These are phyloP conservation scores for Phaeotremella skinneri DNA, from an alignment of 768 basidiomycete species.

Conservation along the genomic window DNA sequence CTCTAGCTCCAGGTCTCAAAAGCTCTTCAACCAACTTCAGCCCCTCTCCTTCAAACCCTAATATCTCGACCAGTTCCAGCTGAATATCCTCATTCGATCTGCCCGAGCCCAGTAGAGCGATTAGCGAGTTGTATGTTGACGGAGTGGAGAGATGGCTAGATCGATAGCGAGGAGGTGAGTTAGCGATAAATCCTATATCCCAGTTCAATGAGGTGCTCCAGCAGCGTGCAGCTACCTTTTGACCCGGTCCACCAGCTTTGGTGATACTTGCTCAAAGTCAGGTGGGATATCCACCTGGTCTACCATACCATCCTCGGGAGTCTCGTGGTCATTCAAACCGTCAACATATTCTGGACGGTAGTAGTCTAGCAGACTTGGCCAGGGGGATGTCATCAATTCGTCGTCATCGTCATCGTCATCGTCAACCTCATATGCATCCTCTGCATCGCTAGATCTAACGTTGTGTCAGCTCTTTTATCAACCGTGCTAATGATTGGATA, in stretches of 20 bases:
- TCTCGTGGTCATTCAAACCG: not conserved
- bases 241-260: too few relatives aligned
- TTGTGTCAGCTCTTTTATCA: not conserved
- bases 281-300: too few relatives aligned
- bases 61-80: slow-evolving; percentile 69
- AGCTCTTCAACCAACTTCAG: slow-evolving; percentile 75
- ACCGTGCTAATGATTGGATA: not conserved
- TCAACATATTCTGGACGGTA: slow-evolving; percentile 2
- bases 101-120: slow-evolving; percentile 24
- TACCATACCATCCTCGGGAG: not conserved
- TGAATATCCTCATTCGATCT: slow-evolving; percentile 67
- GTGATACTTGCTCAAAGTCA: too few relatives aligned
- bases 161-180: too few relatives aligned
- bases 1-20: slow-evolving; percentile 58
- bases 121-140: slow-evolving; percentile 28
- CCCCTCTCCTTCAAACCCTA: slow-evolving; percentile 71
- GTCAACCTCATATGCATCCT: not conserved
- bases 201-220: too few relatives aligned
- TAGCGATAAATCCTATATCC: too few relatives aligned
- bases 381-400: not conserved
- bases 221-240: too few relatives aligned
- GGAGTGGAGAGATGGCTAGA: slow-evolving; percentile 35
- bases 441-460: not conserved
- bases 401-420: not conserved
- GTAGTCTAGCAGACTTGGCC: slow-evolving; percentile 11